These are phyloP conservation scores for Flaveria trinervia DNA, from an alignment of 129 eudicot species.

Conservation along the genomic window DNA sequence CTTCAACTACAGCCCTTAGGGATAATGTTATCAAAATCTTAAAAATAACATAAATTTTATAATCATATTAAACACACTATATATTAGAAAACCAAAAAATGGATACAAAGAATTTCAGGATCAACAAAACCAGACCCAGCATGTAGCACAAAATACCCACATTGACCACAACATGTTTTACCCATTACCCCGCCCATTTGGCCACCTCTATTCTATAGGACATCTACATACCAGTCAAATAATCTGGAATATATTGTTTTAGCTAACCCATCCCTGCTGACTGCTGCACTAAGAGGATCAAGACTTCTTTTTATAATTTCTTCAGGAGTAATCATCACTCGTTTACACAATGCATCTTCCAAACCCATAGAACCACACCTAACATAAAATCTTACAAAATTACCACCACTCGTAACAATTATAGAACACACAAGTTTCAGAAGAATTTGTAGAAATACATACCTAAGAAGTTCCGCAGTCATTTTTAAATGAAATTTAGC, in stretches of 20 bases:
- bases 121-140: background rate
- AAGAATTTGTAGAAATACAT: conserved; percentile 26
- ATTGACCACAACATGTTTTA: conserved; percentile 19
- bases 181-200: conserved; percentile 7
- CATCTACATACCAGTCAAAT: conserved; percentile 78
- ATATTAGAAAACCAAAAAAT: background rate
- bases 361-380: conserved; percentile 89
- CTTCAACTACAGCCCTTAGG: background rate
- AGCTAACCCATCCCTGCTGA: conserved; percentile 98
- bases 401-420: conserved; percentile 13
- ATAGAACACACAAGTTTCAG: background rate
- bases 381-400: conserved; percentile 24
- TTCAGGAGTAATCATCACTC: conserved; percentile 99
- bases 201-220: background rate
- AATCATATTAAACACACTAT: background rate
- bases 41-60: background rate
- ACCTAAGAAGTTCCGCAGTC: conserved; percentile 90
- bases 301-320: conserved; percentile 94
- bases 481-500: conserved; percentile 88
- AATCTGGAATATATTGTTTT: conserved; percentile 89
- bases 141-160: background rate
- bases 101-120: background rate
- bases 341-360: conserved; percentile 92
- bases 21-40: background rate
- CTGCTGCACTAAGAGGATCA: conserved; percentile 91